Percentiles rank a stretch among this genome's conserved stretches.
These are phyloP conservation scores for Mucor circinelloides DNA, from an alignment of 371 early-diverging fungal species.

Conservation along the genomic window DNA sequence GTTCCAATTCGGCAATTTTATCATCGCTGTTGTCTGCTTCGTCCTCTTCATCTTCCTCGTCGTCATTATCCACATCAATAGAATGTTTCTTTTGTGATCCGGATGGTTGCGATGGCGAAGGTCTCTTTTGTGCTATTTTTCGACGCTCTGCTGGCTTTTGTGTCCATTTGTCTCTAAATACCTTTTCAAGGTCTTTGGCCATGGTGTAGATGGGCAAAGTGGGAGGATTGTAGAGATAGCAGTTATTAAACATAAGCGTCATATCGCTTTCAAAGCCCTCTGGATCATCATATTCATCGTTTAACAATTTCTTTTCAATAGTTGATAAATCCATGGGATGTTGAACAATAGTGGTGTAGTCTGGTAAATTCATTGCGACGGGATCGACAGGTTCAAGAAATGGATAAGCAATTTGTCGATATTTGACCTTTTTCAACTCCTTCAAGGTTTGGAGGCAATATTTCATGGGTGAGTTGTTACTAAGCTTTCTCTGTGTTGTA, in stretches of 20 bases:
- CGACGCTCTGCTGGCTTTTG: slow-evolving; percentile 32
- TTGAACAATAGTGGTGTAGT: slow-evolving; percentile 91
- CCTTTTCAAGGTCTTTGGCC: slow-evolving; percentile 77
- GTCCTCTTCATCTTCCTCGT: neutral
- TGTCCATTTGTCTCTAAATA: slow-evolving; percentile 87
- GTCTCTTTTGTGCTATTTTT: slow-evolving; percentile 4
- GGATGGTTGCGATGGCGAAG: slow-evolving; percentile 25
- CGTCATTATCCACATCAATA: neutral
- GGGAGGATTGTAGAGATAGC: slow-evolving; percentile 92
- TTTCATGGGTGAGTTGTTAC: slow-evolving; percentile 60
- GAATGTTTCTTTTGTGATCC: slow-evolving; percentile 8
- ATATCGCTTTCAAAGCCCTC: slow-evolving; percentile 85
- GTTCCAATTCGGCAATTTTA: slow-evolving; percentile 64
- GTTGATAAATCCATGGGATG: slow-evolving; percentile 98
- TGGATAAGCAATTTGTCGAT: slow-evolving; percentile 69
- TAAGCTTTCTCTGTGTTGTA: slow-evolving; percentile 43
- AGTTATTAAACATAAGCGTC: slow-evolving; percentile 90
- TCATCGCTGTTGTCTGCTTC: slow-evolving; percentile 30
- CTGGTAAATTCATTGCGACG: slow-evolving; percentile 89
- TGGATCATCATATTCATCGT: slow-evolving; percentile 69
- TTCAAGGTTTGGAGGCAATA: slow-evolving; percentile 70
- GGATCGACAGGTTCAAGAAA: slow-evolving; percentile 96
- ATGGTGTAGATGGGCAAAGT: slow-evolving; percentile 86
- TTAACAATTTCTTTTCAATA: slow-evolving; percentile 83
- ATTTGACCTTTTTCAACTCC: slow-evolving; percentile 79